Evolutionary conservation across 805 yeast genomes (phyloP), one percentile per base, ranked within the genome.

Genomic region (Cyberlindnera lachancei): DNA sequence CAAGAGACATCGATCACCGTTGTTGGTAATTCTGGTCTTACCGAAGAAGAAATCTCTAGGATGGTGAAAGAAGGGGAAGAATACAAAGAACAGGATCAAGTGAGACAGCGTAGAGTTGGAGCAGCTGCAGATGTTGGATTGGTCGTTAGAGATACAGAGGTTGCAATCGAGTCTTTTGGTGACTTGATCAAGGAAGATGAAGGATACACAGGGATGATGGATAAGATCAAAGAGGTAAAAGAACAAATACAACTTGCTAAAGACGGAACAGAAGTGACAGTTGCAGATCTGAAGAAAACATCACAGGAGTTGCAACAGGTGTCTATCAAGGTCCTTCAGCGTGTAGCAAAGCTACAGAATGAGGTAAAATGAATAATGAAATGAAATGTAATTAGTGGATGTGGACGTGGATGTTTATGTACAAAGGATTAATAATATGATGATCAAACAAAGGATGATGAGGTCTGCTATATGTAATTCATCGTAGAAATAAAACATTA

Each of bases 91-190:
- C 59, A 55, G 35, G 94, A 82, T 56, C 72, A 70, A 31, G 63
- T 69, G 29, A 61, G 70, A 49, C 74, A 72, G 47, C 74, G 70
- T 45, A 66, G 76, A 35, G 68, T 78, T 40, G 87, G 82, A 52
- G 77, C 74, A 50, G 85, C 90, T 24, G 79, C 81, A 53, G 70
- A 78, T 52, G 83, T 86, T 17, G 94, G 81, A 44, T 75, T 80
- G 48, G 68, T 80, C 31, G 74, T 86, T 46, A 79, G 81, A 50
- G 98, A 92, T 58, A 86, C 95, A 31, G 96, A 87, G 59, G 70
- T 71, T 59, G 90, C 95, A 8, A 64, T 92, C 41, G 65, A 66
- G 44, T 94, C 84, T 61, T 81, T 80, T 52, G 68, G 69, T 7
- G 56, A 59, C 7, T 38, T 58, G 7, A 66, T 75, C 4, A 40